Conservation (phyloP, 495 filamentous ascomycete genomes). For the Podospora sp. region DNA sequence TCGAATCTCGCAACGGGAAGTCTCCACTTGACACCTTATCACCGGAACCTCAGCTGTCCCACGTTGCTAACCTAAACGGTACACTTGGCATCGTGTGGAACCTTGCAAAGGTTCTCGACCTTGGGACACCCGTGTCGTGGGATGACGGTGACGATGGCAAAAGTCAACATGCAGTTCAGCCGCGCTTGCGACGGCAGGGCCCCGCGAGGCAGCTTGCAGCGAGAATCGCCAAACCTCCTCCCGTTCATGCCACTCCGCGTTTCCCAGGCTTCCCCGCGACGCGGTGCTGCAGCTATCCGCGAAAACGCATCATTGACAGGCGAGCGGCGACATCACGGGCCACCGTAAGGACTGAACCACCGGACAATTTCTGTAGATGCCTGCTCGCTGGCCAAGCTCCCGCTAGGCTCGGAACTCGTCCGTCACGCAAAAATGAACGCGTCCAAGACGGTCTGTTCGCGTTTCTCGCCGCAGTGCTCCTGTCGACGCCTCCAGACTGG, state of each 20-base stretch:
- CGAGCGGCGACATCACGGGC: slow-evolving; percentile 1
- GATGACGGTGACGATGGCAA: neutral
- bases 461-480: neutral
- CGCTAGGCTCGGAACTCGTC: neutral
- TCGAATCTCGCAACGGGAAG: neutral
- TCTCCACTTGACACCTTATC: slow-evolving; percentile 4
- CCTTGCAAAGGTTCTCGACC: neutral
- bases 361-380: neutral
- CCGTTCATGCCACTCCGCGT: slow-evolving; percentile 6
- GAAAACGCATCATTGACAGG: neutral
- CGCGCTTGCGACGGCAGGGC: neutral
- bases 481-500: neutral
- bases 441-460: neutral
- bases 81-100: slow-evolving; percentile 5
- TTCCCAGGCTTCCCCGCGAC: slow-evolving; percentile 9
- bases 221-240: neutral
- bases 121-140: neutral
- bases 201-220: neutral
- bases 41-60: neutral
- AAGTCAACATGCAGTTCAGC: neutral
- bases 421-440: neutral
- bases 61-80: slow-evolving; percentile 14
- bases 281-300: neutral
- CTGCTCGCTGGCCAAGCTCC: neutral
- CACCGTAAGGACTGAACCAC: neutral